Percentiles rank a stretch among this genome's conserved stretches.
These are phyloP conservation scores for Monosporascus sp. DNA, from an alignment of 2,329 filamentous ascomycete species.

Conservation along the genomic window DNA sequence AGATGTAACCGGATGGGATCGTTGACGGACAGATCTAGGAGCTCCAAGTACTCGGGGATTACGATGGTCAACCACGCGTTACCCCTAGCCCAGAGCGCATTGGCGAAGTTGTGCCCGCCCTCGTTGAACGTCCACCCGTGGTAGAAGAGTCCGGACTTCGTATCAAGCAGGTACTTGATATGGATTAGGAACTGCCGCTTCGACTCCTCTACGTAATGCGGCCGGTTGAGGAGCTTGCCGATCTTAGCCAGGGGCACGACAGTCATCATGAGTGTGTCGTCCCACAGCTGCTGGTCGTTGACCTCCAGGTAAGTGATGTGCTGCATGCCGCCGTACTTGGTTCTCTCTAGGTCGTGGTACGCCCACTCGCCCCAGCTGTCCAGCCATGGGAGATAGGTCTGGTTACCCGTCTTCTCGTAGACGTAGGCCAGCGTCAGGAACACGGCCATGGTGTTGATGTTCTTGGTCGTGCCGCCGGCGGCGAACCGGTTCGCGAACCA, in stretches of 20 bases:
- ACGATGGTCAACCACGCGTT: slow-evolving; percentile 77
- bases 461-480: slow-evolving; percentile 71
- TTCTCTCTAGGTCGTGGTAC: slow-evolving; percentile 69
- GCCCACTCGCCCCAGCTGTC: slow-evolving; percentile 81
- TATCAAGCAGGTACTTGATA: slow-evolving; percentile 73
- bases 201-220: slow-evolving; percentile 71
- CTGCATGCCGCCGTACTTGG: slow-evolving; percentile 67
- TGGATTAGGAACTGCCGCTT: slow-evolving; percentile 74
- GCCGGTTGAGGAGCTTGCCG: slow-evolving; percentile 62
- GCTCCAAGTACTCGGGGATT: slow-evolving; percentile 75
- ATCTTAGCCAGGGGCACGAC: slow-evolving; percentile 78
- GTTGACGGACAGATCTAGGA: slow-evolving; percentile 57
- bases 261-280: slow-evolving; percentile 86
- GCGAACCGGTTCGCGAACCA: slow-evolving; percentile 69
- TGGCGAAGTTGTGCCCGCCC: slow-evolving; percentile 57
- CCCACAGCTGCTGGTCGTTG: slow-evolving; percentile 75
- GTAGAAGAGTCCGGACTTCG: slow-evolving; percentile 67
- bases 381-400: slow-evolving; percentile 69
- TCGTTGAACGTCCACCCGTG: slow-evolving; percentile 77
- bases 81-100: slow-evolving; percentile 53
- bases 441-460: slow-evolving; percentile 80
- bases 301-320: slow-evolving; percentile 67
- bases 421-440: slow-evolving; percentile 71
- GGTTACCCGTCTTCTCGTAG: slow-evolving; percentile 69
- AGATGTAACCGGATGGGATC: slow-evolving; percentile 59